Base-by-base conservation (phyloP, 2,329 filamentous ascomycete species). In the Venturia asperata region DNA sequence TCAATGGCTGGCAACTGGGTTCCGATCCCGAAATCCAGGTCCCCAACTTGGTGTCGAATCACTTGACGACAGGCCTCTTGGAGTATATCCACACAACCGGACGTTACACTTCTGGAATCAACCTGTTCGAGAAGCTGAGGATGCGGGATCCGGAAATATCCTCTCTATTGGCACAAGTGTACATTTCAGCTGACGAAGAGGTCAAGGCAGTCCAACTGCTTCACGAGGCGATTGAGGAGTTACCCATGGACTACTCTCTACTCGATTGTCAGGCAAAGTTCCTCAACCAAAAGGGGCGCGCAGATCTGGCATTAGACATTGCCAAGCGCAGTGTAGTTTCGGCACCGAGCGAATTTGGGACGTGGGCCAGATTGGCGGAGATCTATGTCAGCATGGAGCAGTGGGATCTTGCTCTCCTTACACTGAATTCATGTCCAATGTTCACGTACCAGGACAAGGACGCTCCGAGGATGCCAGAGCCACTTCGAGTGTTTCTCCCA, bases 361-460 rank as follows among this genome's bases (percentile, higher is more conserved):
- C 94, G 0, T 99, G 94, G 94, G 93, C 94, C 66, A 84, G 92
- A 66, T 78, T 99, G 68, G 92, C 92, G 2, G 91, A 97, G 74
- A 89, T 97, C 41, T 99, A 99, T 71, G 90, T 97, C 65, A 85
- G 88, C 62, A 85, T 96, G 77, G 94, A 99, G 74, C 91, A 96
- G 73, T 99, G 94, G 92, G 94, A 97, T 73, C 86, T 97, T 70
- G 94, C 94, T 0, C 83, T 99, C 30, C 87, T 96, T 5, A 97
- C 94, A 4, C 83, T 99, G 63, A 99, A 99, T 78, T 99, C 94
- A 21, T 99, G 94, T 76, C 94, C 94, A 10, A 99, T 99, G 94
- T 99, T 99, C 76, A 99, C 94, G 7, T 97, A 99, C 76, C 94
- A 97, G 77, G 94, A 99, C 77, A 97, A 97, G 76, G 94, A 99